Percentiles rank a stretch among this genome's conserved stretches.
These are phyloP conservation scores for Calendula officinalis DNA, from an alignment of 129 eudicot genomes.

Conservation along the genomic window DNA sequence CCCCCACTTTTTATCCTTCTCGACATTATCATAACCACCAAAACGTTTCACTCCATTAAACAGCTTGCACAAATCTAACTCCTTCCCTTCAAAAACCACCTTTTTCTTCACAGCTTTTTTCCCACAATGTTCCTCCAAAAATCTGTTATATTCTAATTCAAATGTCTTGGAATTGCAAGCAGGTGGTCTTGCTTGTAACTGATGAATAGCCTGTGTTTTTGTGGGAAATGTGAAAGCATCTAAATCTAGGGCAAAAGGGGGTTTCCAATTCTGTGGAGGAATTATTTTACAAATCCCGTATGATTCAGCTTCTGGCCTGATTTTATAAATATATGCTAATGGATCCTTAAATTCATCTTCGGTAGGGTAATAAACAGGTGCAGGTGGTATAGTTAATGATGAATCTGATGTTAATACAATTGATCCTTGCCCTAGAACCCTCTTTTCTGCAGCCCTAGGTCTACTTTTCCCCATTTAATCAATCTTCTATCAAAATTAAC, in stretches of 20 bases:
- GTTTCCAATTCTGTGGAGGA: slow-evolving; percentile 88
- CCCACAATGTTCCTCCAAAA: slow-evolving; percentile 77
- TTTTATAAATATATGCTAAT: slow-evolving; percentile 69
- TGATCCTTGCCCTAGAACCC: slow-evolving; percentile 63
- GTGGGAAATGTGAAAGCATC: slow-evolving; percentile 69
- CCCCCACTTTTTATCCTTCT: slow-evolving; percentile 89
- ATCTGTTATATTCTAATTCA: slow-evolving; percentile 78
- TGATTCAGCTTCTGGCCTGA: slow-evolving; percentile 81
- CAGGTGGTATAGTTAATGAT: slow-evolving; percentile 57
- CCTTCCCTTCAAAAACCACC: slow-evolving; percentile 91
- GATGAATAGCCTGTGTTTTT: slow-evolving; percentile 90
- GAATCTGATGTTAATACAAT: slow-evolving; percentile 36
- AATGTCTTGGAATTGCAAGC: slow-evolving; percentile 85
- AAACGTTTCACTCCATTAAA: slow-evolving; percentile 86
- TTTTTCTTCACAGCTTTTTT: slow-evolving; percentile 66
- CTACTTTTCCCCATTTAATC: slow-evolving; percentile 84
- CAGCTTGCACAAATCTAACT: slow-evolving; percentile 81
- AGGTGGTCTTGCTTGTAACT: slow-evolving; percentile 75
- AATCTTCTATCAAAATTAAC: slow-evolving; percentile 18
- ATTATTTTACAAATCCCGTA: slow-evolving; percentile 93
- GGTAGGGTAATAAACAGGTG: slow-evolving; percentile 80
- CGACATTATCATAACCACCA: slow-evolving; percentile 90
- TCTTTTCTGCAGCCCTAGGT: slow-evolving; percentile 89
- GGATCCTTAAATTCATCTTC: slow-evolving; percentile 96
- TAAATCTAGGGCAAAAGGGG: slow-evolving; percentile 85